Base-by-base conservation (phyloP, 179 eudicot species). In the Kewa caespitosa region DNA sequence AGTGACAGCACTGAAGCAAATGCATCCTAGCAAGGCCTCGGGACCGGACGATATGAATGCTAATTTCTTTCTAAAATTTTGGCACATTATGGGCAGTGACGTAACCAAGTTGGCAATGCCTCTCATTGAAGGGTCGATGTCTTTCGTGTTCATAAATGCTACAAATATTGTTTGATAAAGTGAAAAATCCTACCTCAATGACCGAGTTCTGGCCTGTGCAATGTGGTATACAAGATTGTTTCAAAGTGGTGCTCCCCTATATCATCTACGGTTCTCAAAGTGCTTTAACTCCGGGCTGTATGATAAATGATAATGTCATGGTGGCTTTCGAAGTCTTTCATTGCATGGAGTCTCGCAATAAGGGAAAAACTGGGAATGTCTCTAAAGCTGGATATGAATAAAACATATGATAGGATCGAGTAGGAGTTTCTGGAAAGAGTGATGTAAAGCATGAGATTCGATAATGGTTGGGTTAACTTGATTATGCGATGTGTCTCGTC, bases 1-100 rank as follows among this genome's bases (percentile, higher is more conserved):
- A 5, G 0, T 23, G 11, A 23, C 3, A 9, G 62, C 30, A 12
- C 30, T n/a, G 3, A 57, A n/a, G 18, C 62, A 57, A 57, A 57
- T 57, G 65, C 65, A 61, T 5, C 37, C 65, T 14, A 5, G 20
- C 1, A 61, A 61, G 17, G 65, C 65, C 20, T 37, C 65, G 4
- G 65, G 65, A 2, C 65, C 65, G 1, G 65, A 60, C 13, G 65
- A 36, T 60, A 60, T 60, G 62, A 55, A 55, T 55, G 62, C 65
- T 61, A 30, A 6, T 61, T 61, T 61, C 17, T 61, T 30, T 61
- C 65, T 28, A 61, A 61, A 31, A 61, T 30, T 30, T 15, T 61
- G 37, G 65, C 65, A 61, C 31, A 61, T 61, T 31, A 18, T 61
- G 2, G 65, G 37, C 2, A 5, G 12, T 30, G 65, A 61, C 13